Evolutionary conservation across 2,329 filamentous ascomycete species (phyloP).

Genomic region (Lomentospora prolificans): DNA sequence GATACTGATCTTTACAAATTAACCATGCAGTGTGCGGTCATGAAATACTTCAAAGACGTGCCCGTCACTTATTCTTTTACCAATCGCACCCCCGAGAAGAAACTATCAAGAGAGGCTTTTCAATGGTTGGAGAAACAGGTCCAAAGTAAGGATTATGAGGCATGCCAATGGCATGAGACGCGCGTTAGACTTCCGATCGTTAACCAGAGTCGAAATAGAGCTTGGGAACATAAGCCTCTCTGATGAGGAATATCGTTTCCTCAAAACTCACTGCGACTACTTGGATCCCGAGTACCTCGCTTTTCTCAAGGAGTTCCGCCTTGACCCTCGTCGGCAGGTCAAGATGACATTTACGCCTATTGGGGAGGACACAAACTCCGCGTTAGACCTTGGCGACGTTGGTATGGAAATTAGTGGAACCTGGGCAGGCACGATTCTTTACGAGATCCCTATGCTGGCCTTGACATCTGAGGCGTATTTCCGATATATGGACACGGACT

Average conservation of each 20-base stretch:
- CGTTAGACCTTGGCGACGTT: constrained; percentile 63
- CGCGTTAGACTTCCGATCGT: background rate
- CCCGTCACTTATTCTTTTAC: constrained; percentile 89
- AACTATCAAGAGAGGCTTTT: constrained; percentile 73
- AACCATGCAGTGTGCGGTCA: constrained; percentile 96
- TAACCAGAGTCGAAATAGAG: constrained; percentile 36
- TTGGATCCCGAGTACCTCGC: constrained; percentile 66
- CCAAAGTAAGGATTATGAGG: constrained; percentile 45
- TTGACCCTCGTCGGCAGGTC: constrained; percentile 75
- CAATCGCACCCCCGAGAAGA: constrained; percentile 90
- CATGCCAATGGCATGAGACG: background rate
- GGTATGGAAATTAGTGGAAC: constrained; percentile 67
- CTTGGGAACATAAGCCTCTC: constrained; percentile 74
- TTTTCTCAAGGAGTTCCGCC: constrained; percentile 72
- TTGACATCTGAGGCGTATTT: constrained; percentile 95
- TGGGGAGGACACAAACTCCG: constrained; percentile 47
- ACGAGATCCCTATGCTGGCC: constrained; percentile 90
- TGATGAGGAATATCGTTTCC: constrained; percentile 68
- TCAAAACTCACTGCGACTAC: constrained; percentile 72
- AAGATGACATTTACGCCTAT: constrained; percentile 53
- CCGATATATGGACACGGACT: constrained; percentile 89
- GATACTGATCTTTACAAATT: constrained; percentile 88
- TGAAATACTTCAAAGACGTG: constrained; percentile 79
- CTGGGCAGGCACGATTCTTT: constrained; percentile 94
- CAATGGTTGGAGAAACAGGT: constrained; percentile 80